These are phyloP conservation scores for Backusella psychrophila DNA, from an alignment of 192 early-diverging fungal genomes.

Conservation along the genomic window DNA sequence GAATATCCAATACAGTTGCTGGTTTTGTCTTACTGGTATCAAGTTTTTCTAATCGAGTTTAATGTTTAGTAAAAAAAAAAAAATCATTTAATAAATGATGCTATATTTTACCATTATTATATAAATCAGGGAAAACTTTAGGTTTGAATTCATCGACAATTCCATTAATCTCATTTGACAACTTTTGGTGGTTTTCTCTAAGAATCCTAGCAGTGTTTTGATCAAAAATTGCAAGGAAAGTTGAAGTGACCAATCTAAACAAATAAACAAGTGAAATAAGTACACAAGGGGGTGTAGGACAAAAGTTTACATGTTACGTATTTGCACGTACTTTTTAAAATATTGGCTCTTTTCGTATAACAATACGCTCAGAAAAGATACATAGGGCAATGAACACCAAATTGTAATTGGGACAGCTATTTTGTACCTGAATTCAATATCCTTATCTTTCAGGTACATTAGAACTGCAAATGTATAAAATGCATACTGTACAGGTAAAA, in stretches of 20 bases:
- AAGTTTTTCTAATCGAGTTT: not conserved
- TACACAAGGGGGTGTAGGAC: not conserved
- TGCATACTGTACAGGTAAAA: slow-evolving; percentile 73
- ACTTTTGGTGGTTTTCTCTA: slow-evolving; percentile 61
- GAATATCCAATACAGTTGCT: not conserved
- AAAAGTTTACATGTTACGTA: not conserved
- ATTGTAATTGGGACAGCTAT: slow-evolving; percentile 36
- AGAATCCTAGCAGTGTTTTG: slow-evolving; percentile 60
- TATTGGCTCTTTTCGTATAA: slow-evolving; percentile 75
- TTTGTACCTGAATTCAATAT: slow-evolving; percentile 36
- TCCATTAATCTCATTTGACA: slow-evolving; percentile 72
- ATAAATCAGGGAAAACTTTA: slow-evolving; percentile 73
- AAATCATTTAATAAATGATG: not conserved
- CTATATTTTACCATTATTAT: slow-evolving; percentile 26
- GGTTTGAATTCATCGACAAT: slow-evolving; percentile 86
- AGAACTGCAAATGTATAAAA: slow-evolving; percentile 67
- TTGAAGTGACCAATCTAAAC: slow-evolving; percentile 72
- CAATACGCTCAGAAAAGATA: slow-evolving; percentile 69
- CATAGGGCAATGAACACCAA: slow-evolving; percentile 55
- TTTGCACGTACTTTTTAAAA: slow-evolving; percentile 53
- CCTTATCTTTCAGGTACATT: slow-evolving; percentile 24
- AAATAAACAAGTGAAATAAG: not conserved
- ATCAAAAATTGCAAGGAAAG: slow-evolving; percentile 71
- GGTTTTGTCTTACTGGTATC: not conserved
- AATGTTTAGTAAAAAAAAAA: not conserved